Conservation (phyloP, 164 flowering plant genomes). For the Macadamia tetraphylla region DNA sequence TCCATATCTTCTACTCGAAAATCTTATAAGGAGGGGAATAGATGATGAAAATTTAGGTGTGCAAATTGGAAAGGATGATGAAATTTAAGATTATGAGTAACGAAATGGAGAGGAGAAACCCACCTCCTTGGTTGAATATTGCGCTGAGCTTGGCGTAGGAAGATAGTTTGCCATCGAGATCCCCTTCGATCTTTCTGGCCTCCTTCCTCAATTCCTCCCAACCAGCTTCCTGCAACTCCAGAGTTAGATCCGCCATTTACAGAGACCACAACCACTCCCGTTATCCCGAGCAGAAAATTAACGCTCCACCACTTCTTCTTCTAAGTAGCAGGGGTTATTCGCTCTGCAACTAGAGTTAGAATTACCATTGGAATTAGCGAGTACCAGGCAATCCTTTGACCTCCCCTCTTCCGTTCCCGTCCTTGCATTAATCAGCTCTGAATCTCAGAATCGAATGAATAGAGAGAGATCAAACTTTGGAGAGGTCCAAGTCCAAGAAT, state of each 20-base stretch:
- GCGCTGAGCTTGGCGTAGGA: slow-evolving; percentile 91
- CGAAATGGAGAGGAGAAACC: slow-evolving; percentile 2
- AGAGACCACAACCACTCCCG: neutral
- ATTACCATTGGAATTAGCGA: neutral
- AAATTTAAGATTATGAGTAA: neutral
- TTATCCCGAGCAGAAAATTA: neutral
- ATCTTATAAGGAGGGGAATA: no score
- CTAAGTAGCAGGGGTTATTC: neutral
- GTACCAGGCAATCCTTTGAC: no score
- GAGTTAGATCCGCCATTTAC: slow-evolving; percentile 48
- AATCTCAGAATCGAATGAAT: no score
- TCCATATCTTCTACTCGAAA: neutral
- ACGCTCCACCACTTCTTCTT: neutral
- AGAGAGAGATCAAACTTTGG: no score
- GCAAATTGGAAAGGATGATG: neutral
- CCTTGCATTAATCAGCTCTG: no score
- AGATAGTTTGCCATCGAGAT: slow-evolving; percentile 93
- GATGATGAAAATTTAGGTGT: neutral
- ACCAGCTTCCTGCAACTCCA: slow-evolving; percentile 87
- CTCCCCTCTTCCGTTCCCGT: no score
- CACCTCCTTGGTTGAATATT: slow-evolving; percentile 69
- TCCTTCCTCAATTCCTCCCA: slow-evolving; percentile 96
- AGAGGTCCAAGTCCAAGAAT: no score
- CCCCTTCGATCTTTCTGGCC: slow-evolving; percentile 93
- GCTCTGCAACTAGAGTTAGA: slow-evolving; percentile 5